Conservation (phyloP, 1,139 yeast species). For the Sugiyamaella castrensis region DNA sequence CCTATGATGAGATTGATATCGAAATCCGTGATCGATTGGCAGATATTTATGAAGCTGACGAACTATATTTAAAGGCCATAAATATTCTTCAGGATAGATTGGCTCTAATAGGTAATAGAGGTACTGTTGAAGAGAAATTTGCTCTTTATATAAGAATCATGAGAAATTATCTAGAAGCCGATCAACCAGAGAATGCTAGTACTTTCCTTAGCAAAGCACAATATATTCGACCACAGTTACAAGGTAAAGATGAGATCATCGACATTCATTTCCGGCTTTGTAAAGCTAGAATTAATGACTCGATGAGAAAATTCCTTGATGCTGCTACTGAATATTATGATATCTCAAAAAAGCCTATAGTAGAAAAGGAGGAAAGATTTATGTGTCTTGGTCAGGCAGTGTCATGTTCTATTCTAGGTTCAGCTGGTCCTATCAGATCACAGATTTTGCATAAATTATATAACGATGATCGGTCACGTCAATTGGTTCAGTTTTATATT, state of each 20-base stretch:
- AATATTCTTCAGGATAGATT: slow-evolving; percentile 28
- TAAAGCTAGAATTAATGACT: slow-evolving; percentile 37
- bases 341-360: slow-evolving; percentile 30
- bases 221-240: slow-evolving; percentile 26
- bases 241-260: slow-evolving; percentile 16
- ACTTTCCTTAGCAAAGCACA: slow-evolving; percentile 34
- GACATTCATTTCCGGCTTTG: slow-evolving; percentile 34
- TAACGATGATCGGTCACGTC: slow-evolving; percentile 34
- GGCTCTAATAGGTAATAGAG: slow-evolving; percentile 21
- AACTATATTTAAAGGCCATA: slow-evolving; percentile 31
- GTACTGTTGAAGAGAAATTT: slow-evolving; percentile 32
- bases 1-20: slow-evolving; percentile 33
- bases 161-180: slow-evolving; percentile 35
- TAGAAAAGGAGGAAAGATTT: slow-evolving; percentile 33
- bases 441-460: slow-evolving; percentile 33
- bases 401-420: slow-evolving; percentile 35
- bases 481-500: slow-evolving; percentile 26
- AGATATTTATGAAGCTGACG: slow-evolving; percentile 28
- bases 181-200: slow-evolving; percentile 36
- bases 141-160: slow-evolving; percentile 33
- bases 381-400: slow-evolving; percentile 36
- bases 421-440: slow-evolving; percentile 39
- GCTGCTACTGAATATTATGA: slow-evolving; percentile 37
- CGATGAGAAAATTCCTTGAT: slow-evolving; percentile 35
- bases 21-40: slow-evolving; percentile 32